Evolutionary conservation across 441 rosid genomes (phyloP).

Genomic region (Syzygium syzygioides): DNA sequence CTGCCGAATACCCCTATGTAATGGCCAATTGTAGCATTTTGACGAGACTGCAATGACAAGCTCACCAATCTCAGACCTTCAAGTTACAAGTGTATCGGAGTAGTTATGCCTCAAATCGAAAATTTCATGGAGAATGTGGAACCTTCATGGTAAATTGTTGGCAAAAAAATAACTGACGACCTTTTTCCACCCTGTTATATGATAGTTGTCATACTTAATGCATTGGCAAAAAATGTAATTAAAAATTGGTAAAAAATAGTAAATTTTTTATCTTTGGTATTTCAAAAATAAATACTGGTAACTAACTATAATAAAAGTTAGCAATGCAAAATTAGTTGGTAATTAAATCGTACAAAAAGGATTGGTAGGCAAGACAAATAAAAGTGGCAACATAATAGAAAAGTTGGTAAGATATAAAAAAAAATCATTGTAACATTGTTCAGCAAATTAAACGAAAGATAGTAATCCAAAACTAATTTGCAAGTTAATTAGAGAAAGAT

Average conservation of each 20-base stretch:
- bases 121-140: background rate
- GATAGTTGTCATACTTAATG: background rate
- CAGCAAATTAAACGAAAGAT: background rate
- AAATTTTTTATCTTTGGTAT: fast-evolving
- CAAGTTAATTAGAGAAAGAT: background rate
- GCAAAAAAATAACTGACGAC: background rate
- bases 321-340: background rate
- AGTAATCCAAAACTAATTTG: background rate
- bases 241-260: background rate
- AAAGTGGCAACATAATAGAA: background rate
- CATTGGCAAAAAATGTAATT: background rate
- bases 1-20: background rate
- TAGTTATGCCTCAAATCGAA: background rate
- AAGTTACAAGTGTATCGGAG: background rate
- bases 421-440: background rate
- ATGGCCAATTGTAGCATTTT: background rate
- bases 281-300: background rate
- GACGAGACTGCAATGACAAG: background rate
- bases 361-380: background rate
- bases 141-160: background rate
- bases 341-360: background rate
- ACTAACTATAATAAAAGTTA: background rate
- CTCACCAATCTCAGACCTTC: background rate
- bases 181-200: background rate
- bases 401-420: background rate